A percentile compares a stretch with the other conserved stretches of the same genome.
Conservation (phyloP, 1,139 yeast genomes). For the Saccharomyces pastorianus region DNA sequence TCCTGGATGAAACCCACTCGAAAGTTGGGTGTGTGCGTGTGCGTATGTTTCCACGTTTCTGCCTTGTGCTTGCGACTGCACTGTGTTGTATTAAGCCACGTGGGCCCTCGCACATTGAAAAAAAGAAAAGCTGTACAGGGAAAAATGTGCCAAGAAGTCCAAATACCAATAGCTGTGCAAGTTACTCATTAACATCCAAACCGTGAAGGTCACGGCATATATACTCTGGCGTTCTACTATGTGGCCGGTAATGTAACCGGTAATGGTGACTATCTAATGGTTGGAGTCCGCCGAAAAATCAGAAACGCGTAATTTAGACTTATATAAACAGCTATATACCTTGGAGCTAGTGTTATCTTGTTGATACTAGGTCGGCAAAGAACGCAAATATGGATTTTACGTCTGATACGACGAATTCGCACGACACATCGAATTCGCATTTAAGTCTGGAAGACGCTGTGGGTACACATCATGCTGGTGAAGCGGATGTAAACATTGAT, state of each 20-base stretch:
- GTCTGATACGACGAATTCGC: conserved; percentile 7
- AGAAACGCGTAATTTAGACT: not conserved
- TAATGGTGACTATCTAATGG: not conserved
- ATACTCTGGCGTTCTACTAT: not conserved
- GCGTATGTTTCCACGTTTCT: not conserved
- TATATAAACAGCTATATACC: not conserved
- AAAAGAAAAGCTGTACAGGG: not conserved
- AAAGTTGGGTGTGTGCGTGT: not conserved
- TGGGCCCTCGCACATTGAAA: not conserved
- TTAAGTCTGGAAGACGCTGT: not conserved
- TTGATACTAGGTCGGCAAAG: not conserved
- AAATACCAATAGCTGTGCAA: not conserved
- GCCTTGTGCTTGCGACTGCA: not conserved
- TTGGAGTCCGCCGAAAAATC: not conserved
- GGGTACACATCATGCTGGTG: not conserved
- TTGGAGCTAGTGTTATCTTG: not conserved
- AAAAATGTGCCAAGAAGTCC: not conserved
- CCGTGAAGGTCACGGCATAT: not conserved
- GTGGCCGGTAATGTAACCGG: not conserved
- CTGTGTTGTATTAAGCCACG: not conserved
- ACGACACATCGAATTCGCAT: not conserved
- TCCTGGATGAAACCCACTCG: not conserved
- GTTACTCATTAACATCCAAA: not conserved
- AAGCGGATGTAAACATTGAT: not conserved
- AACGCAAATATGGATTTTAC: conserved; percentile 15